Conservation (phyloP, 1,284 basidiomycete species). For the Heterobasidion irregulare region DNA sequence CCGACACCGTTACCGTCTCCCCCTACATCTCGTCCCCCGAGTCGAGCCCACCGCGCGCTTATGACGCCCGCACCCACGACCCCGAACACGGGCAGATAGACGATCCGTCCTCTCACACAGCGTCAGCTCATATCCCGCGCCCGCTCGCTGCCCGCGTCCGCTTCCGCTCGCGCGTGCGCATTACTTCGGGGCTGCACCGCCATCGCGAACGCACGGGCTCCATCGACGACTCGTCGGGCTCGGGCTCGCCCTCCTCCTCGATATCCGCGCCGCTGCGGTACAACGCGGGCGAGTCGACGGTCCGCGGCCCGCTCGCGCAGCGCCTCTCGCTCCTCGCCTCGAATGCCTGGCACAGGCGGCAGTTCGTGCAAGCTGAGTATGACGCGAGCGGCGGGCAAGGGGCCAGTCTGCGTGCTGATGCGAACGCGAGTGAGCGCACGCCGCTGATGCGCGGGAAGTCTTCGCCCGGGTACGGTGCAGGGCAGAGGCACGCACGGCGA, state of each 20-base stretch:
- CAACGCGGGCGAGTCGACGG: conserved; percentile 38
- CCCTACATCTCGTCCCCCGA: not conserved
- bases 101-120: not conserved
- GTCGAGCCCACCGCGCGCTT: not conserved
- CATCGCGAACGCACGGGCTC: conserved; percentile 10
- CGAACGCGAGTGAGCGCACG: not conserved
- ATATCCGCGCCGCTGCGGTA: conserved; percentile 64
- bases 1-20: conserved; percentile 8
- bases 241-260: conserved; percentile 60
- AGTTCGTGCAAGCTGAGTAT: not conserved
- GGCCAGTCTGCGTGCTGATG: not conserved
- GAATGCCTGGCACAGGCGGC: conserved; percentile 18
- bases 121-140: conserved; percentile 23
- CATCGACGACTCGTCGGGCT: conserved; percentile 32
- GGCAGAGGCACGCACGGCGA: not conserved
- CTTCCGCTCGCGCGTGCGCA: conserved; percentile 49
- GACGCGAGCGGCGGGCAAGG: not conserved
- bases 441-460: conserved; percentile 4
- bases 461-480: not conserved
- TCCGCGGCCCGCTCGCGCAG: conserved; percentile 51
- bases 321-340: conserved; percentile 32
- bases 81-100: conserved; percentile 2
- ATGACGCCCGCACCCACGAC: not conserved
- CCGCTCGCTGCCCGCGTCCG: conserved; percentile 34
- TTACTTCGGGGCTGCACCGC: conserved; percentile 34